Evolutionary conservation across 306 rosid species (phyloP).

Genomic region (Corylus americana): DNA sequence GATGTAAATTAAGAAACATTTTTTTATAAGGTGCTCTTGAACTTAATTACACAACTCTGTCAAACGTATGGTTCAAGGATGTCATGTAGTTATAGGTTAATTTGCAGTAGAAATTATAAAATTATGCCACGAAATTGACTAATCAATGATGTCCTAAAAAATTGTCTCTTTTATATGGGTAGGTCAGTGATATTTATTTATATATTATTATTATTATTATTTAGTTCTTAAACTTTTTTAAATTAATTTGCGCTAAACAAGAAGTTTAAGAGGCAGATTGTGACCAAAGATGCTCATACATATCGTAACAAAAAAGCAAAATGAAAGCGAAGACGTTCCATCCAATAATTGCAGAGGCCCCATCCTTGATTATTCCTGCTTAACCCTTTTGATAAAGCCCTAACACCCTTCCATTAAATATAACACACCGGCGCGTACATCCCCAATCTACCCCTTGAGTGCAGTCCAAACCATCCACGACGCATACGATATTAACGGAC

Average conservation of each 20-base stretch:
- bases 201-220: background rate
- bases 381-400: constrained; percentile 72
- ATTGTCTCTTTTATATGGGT: background rate
- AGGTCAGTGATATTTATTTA: background rate
- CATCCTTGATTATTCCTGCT: constrained; percentile 54
- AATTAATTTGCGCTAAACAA: constrained; percentile 19
- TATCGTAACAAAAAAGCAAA: constrained; percentile 66
- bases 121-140: too few relatives aligned
- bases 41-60: too few relatives aligned
- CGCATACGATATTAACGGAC: constrained; percentile 1
- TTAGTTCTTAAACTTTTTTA: background rate
- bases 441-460: constrained; percentile 10
- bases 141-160: background rate
- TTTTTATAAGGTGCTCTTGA: too few relatives aligned
- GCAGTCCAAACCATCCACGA: background rate
- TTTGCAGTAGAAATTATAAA: too few relatives aligned
- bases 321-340: constrained; percentile 57
- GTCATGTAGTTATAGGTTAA: too few relatives aligned
- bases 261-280: constrained; percentile 22
- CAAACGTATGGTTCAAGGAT: too few relatives aligned
- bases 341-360: constrained; percentile 64
- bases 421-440: background rate
- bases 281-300: constrained; percentile 23
- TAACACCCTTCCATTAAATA: constrained; percentile 54
- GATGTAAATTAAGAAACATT: too few relatives aligned